A percentile compares a stretch with the other conserved stretches of the same genome.
These are phyloP conservation scores for Mortierella sp. DNA, from an alignment of 371 early-diverging fungal species.

Conservation along the genomic window DNA sequence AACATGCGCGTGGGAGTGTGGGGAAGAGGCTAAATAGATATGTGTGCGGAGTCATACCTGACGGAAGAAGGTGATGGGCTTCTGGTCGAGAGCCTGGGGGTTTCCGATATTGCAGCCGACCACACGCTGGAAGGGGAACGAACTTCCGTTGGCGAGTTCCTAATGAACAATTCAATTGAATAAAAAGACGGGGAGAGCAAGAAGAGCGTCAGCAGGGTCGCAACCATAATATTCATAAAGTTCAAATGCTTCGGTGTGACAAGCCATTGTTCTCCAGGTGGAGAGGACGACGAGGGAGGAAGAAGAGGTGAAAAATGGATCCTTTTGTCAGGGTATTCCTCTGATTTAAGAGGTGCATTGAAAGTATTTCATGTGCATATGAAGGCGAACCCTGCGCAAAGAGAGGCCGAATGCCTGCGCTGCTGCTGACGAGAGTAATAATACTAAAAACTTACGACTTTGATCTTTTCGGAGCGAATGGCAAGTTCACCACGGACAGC, in stretches of 20 bases:
- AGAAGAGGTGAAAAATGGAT: not conserved
- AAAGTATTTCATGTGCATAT: not conserved
- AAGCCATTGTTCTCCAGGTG: not conserved
- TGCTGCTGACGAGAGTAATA: not conserved
- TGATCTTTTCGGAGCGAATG: conserved; percentile 92
- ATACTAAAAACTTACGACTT: conserved; percentile 63
- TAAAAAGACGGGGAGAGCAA: not conserved
- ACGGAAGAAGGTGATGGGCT: conserved; percentile 97
- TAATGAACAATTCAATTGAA: conserved; percentile 17
- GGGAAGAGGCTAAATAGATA: not conserved
- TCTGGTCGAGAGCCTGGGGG: conserved; percentile 96
- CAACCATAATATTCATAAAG: not conserved
- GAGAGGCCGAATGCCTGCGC: not conserved
- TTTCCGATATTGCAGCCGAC: conserved; percentile 98
- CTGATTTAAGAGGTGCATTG: no score
- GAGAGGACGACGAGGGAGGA: not conserved
- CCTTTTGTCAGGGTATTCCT: not conserved
- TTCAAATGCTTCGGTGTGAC: not conserved
- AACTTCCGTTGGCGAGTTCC: conserved; percentile 64
- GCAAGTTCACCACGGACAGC: conserved; percentile 98
- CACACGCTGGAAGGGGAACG: conserved; percentile 83
- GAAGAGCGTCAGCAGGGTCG: not conserved
- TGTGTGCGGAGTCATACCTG: conserved; percentile 71
- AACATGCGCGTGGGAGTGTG: not conserved
- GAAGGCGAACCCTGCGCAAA: not conserved